Percentiles rank a stretch among this genome's conserved stretches.
These are phyloP conservation scores for Starmerella apicola DNA, from an alignment of 805 yeast genomes.

Conservation along the genomic window DNA sequence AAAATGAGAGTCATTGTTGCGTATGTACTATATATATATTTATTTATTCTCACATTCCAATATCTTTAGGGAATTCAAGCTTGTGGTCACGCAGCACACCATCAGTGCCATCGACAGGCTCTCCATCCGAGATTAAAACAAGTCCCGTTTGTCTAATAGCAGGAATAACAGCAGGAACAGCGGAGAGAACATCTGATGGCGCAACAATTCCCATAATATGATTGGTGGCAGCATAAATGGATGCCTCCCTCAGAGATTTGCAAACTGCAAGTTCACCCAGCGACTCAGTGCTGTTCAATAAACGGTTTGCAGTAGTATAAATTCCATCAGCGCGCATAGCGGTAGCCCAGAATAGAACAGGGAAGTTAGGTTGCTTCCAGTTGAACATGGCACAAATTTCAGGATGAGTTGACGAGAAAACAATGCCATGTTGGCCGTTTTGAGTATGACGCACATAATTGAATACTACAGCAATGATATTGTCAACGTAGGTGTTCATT, in stretches of 20 bases:
- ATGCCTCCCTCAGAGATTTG: conserved; percentile 63
- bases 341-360: conserved; percentile 75
- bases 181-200: conserved; percentile 52
- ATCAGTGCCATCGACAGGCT: conserved; percentile 34
- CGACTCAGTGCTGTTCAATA: conserved; percentile 24
- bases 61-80: conserved; percentile 37
- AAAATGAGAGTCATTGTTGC: too few species aligned
- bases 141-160: conserved; percentile 70
- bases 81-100: conserved; percentile 55
- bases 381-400: conserved; percentile 84
- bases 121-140: conserved; percentile 51
- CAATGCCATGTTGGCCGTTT: conserved; percentile 37
- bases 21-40: too few species aligned
- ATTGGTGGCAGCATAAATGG: conserved; percentile 65
- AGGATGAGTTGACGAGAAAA: conserved; percentile 78
- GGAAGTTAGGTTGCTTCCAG: conserved; percentile 98
- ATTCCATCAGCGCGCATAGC: conserved; percentile 23
- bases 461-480: conserved; percentile 57
- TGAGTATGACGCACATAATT: conserved; percentile 46
- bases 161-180: conserved; percentile 66
- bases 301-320: conserved; percentile 22
- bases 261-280: conserved; percentile 27
- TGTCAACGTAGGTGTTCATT: conserved; percentile 66
- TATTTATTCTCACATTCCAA: too few species aligned
- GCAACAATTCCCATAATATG: conserved; percentile 76